phyloP scores from a whole-genome alignment of 164 flowering plant genomes.

The Aristolochia californica region DNA sequence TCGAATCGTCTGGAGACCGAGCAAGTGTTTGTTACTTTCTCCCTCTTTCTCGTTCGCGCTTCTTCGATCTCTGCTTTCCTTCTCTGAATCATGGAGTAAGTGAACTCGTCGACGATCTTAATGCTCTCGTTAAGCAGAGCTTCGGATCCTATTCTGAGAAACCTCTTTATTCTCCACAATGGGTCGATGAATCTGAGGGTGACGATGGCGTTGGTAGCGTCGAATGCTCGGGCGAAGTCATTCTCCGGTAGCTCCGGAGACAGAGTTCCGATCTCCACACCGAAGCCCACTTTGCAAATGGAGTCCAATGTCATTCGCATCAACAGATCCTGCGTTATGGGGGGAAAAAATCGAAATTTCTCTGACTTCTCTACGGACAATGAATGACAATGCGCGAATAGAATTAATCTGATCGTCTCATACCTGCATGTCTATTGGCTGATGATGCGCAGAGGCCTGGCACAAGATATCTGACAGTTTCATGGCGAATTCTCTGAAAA shows the following conservation, averaged over 20 bases:
- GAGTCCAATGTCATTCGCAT: constrained; percentile 98
- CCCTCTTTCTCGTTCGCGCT: constrained; percentile 16
- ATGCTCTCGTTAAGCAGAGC: constrained; percentile 71
- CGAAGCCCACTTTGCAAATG: constrained; percentile 94
- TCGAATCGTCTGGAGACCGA: not conserved
- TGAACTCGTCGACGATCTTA: constrained; percentile 65
- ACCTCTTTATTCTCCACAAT: constrained; percentile 69
- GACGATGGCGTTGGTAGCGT: constrained; percentile 68
- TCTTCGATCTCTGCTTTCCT: constrained; percentile 66
- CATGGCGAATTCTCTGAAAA: constrained; percentile 71
- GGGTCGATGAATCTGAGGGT: constrained; percentile 85
- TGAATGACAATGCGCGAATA: too few relatives aligned
- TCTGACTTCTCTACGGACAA: too few relatives aligned
- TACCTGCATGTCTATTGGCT: constrained; percentile 87
- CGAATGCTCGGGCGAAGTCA: constrained; percentile 70
- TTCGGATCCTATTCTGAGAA: constrained; percentile 64
- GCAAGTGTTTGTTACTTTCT: not conserved
- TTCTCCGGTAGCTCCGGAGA: constrained; percentile 63
- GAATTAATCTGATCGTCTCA: too few relatives aligned
- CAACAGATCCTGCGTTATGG: constrained; percentile 48
- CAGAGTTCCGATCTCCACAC: constrained; percentile 81
- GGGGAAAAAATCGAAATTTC: not conserved
- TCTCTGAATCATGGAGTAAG: constrained; percentile 59
- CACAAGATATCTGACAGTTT: constrained; percentile 60
- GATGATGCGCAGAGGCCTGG: constrained; percentile 31